Percentiles rank a stretch among this genome's conserved stretches.
phyloP scores from a whole-genome alignment of 2,329 filamentous ascomycete species.

The Capronia americana region DNA sequence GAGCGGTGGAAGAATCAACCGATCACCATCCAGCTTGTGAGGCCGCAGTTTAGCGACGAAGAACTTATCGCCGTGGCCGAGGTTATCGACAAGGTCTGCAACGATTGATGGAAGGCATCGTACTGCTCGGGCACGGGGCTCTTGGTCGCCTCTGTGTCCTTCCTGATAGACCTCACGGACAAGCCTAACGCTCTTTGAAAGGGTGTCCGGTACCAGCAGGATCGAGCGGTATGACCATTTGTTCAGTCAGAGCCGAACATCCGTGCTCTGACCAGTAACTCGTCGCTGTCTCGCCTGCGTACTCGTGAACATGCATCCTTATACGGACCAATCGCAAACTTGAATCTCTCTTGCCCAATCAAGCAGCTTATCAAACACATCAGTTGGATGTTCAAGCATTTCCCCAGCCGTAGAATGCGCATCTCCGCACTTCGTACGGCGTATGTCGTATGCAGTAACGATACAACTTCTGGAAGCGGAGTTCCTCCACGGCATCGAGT shows the following conservation, averaged over 20 bases:
- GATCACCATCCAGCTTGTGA: constrained; percentile 61
- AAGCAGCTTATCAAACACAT: neutral
- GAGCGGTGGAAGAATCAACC: constrained; percentile 58
- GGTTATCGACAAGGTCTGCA: constrained; percentile 25
- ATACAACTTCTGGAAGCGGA: neutral
- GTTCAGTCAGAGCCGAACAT: neutral
- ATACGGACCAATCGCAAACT: neutral
- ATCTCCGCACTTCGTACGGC: constrained; percentile 20
- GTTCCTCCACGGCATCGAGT: neutral
- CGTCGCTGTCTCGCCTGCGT: neutral
- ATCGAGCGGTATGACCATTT: neutral
- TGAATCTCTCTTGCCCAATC: constrained; percentile 17
- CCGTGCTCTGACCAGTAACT: neutral
- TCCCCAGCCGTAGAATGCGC: constrained; percentile 7
- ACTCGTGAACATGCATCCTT: neutral
- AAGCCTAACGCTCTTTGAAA: neutral
- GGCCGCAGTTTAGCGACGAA: constrained; percentile 60
- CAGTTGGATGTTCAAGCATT: neutral
- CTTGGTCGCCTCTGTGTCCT: neutral
- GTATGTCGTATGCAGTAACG: constrained; percentile 12
- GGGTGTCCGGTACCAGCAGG: neutral
- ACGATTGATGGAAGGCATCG: constrained; percentile 8
- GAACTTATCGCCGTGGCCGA: constrained; percentile 48
- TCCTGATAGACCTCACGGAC: neutral
- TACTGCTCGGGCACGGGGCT: neutral